Percentiles rank a stretch among this genome's conserved stretches.
phyloP scores from a whole-genome alignment of 306 rosid species.

The Abrus pulchellus region DNA sequence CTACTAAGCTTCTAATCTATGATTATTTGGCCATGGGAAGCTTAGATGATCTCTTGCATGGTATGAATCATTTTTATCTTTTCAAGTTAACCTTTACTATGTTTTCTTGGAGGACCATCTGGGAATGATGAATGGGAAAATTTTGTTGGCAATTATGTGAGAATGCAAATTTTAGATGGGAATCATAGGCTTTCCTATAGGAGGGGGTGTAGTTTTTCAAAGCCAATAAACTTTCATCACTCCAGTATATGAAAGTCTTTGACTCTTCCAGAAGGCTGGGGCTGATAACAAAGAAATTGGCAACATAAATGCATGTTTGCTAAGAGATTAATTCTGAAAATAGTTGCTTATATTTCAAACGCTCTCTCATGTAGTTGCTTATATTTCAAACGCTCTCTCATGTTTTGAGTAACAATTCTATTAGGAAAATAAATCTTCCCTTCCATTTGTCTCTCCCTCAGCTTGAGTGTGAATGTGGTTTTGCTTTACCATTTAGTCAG shows the following conservation, averaged over 20 bases:
- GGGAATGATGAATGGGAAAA: background rate
- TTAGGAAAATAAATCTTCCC: too few species aligned
- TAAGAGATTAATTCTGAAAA: too few species aligned
- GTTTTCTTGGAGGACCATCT: constrained; percentile 38
- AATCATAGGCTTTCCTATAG: background rate
- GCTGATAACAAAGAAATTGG: too few species aligned
- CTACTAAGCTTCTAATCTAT: constrained; percentile 89
- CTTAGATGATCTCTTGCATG: constrained; percentile 90
- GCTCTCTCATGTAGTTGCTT: too few species aligned
- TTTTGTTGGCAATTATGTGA: constrained; percentile 28
- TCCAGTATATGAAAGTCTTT: background rate
- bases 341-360: too few species aligned
- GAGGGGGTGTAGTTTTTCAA: too few species aligned
- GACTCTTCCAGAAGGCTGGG: background rate
- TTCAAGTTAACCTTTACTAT: background rate
- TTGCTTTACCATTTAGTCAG: background rate
- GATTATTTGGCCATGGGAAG: constrained; percentile 86
- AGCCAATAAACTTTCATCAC: background rate
- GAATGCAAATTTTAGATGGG: background rate
- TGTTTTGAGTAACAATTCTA: too few species aligned
- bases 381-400: too few species aligned
- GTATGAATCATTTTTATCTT: constrained; percentile 54
- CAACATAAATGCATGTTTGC: too few species aligned
- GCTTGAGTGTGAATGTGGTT: background rate
- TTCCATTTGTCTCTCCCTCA: background rate